Percentiles rank a stretch among this genome's conserved stretches.
Evolutionary conservation across 2,329 filamentous ascomycete species (phyloP).

Genomic region (Arthrobotrys megalospora): DNA sequence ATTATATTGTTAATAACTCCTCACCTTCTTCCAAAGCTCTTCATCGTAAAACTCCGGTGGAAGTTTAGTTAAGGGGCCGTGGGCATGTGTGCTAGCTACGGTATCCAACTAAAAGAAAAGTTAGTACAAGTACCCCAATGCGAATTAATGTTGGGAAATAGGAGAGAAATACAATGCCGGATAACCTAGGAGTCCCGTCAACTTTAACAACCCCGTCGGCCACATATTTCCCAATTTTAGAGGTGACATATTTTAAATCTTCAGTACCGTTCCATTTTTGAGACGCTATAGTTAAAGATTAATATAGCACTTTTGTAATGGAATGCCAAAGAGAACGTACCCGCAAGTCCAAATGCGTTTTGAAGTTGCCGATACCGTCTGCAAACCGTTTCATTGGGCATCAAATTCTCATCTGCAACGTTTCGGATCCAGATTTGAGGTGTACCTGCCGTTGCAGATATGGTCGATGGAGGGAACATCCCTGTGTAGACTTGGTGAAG

Average conservation of each 20-base stretch:
- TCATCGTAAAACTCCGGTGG: conserved; percentile 90
- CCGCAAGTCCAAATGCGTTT: conserved; percentile 66
- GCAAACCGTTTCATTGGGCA: conserved; percentile 83
- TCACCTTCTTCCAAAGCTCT: conserved; percentile 41
- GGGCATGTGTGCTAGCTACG: conserved; percentile 88
- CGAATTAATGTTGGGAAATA: neutral
- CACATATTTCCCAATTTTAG: conserved; percentile 87
- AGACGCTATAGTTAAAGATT: conserved; percentile 73
- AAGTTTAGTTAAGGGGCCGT: conserved; percentile 82
- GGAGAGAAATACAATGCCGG: conserved; percentile 74
- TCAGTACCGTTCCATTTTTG: conserved; percentile 81
- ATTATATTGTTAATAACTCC: neutral
- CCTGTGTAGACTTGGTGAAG: conserved; percentile 82
- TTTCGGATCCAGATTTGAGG: conserved; percentile 62
- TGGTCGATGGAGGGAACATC: conserved; percentile 76
- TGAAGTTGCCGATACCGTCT: conserved; percentile 79
- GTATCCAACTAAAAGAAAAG: conserved; percentile 78
- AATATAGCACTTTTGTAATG: conserved; percentile 64
- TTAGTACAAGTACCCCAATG: neutral
- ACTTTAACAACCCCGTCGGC: conserved; percentile 80
- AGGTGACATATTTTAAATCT: conserved; percentile 87
- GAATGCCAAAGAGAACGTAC: conserved; percentile 70
- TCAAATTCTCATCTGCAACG: conserved; percentile 80
- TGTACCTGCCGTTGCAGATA: conserved; percentile 67
- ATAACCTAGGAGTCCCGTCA: conserved; percentile 85